phyloP scores from a whole-genome alignment of 371 early-diverging fungal species.

The Nematocida parisii region DNA sequence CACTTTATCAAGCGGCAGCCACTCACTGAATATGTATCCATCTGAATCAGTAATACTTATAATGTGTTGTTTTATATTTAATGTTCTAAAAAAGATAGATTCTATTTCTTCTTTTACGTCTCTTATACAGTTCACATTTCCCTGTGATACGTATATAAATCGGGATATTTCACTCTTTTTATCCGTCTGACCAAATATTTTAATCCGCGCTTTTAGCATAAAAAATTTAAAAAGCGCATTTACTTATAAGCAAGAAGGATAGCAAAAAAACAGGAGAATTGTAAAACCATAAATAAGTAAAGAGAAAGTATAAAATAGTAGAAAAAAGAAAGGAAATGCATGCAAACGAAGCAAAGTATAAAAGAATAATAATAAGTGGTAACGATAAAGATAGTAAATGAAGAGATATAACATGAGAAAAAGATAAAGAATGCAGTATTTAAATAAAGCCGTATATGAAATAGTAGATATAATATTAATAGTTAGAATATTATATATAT shows the following conservation, averaged over 20 bases:
- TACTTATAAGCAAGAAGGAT: not conserved
- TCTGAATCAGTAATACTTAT: constrained; percentile 4
- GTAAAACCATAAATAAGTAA: too few relatives aligned
- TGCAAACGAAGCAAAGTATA: too few relatives aligned
- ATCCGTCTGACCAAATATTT: constrained; percentile 7
- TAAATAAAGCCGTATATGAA: too few relatives aligned
- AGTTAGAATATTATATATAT: too few relatives aligned
- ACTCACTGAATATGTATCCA: constrained; percentile 9
- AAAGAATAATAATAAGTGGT: too few relatives aligned
- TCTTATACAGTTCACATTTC: not conserved
- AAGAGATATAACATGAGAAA: too few relatives aligned
- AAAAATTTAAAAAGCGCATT: constrained; percentile 6
- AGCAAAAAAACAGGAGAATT: too few relatives aligned
- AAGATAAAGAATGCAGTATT: too few relatives aligned
- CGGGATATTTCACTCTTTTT: constrained; percentile 2
- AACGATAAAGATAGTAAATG: too few relatives aligned
- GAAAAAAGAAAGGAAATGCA: too few relatives aligned
- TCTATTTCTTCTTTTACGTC: constrained; percentile 5
- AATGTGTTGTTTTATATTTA: constrained; percentile 17
- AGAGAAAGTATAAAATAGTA: too few relatives aligned
- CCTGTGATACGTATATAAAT: constrained; percentile 9
- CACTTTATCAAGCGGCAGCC: constrained; percentile 1
- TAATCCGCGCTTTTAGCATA: constrained; percentile 25
- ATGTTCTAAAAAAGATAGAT: not conserved
- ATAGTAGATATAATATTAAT: too few relatives aligned